Percentiles rank a stretch among this genome's conserved stretches.
These are phyloP conservation scores for Diaporthe caulivora DNA, from an alignment of 2,329 filamentous ascomycete genomes.

Conservation along the genomic window DNA sequence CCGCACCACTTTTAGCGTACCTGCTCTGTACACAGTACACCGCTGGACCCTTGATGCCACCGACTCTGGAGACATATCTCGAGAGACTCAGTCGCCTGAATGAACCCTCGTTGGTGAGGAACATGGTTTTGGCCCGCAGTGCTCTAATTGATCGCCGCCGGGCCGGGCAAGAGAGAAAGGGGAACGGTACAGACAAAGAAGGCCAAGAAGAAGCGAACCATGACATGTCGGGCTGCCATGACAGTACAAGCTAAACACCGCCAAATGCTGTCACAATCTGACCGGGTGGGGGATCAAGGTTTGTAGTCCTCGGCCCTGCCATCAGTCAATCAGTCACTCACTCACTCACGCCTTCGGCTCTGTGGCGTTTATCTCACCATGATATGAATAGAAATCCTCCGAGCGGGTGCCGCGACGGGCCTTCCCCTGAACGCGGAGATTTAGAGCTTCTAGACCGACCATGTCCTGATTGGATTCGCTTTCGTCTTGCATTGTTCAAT, in stretches of 20 bases:
- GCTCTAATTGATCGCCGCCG: too few species aligned
- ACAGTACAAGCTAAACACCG: background rate
- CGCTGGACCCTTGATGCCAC: background rate
- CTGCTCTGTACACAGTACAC: background rate
- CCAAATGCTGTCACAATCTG: background rate
- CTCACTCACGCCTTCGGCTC: background rate
- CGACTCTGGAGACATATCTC: background rate
- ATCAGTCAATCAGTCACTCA: background rate
- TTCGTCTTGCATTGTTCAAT: slow-evolving; percentile 13
- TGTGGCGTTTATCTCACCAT: background rate
- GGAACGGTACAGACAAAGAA: background rate
- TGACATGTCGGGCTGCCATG: background rate
- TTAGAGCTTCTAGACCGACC: background rate
- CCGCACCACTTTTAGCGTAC: slow-evolving; percentile 20
- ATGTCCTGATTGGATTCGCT: background rate
- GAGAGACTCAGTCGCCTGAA: background rate
- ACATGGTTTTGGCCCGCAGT: too few species aligned
- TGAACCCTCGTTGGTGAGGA: too few species aligned
- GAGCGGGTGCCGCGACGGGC: slow-evolving; percentile 15
- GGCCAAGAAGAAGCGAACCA: background rate
- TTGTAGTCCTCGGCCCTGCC: slow-evolving; percentile 12
- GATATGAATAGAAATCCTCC: slow-evolving; percentile 20
- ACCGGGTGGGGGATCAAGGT: background rate
- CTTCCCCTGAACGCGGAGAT: slow-evolving; percentile 4
- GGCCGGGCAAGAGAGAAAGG: background rate